Base-by-base conservation (phyloP, 106 monocot genomes). In the Dendrobium officinale region DNA sequence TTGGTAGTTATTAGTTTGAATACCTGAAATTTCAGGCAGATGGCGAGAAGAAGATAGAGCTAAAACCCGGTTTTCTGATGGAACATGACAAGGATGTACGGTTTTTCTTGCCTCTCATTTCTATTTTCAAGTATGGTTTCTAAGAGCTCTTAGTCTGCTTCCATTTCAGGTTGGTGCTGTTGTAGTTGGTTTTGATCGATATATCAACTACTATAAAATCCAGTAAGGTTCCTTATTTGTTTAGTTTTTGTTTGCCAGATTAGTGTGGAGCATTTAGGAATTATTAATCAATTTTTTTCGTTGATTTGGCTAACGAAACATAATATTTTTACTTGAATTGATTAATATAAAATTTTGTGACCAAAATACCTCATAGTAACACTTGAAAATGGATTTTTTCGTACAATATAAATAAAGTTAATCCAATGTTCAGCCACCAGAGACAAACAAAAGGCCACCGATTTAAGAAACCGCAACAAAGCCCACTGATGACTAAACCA, bases 131-230 rank as follows among this genome's bases (percentile, higher is more conserved):
- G 9, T 79, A 2, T 74, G 72, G 37, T 3, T 51, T 13, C 13
- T 10, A 4, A 74, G 37, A 9, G 0, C 56, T 82, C 47, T 55
- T 17, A 4, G 84, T 81, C 27, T 26, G 37, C 16, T 75, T 79
- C 26, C 9, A 75, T 78, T 81, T 82, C 81, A 98, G 97, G 94
- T 98, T 67, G 97, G 94, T 67, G 97, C 97, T 67, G 97, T 98
- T 84, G 94, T 98, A 26, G 97, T 98, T 79, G 97, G 97, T 70
- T 98, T 98, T 84, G 97, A 98, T 80, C 92, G 97, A 26, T 95
- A 98, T 74, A 83, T 98, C 61, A 98, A 98, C 80, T 98, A 98
- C 79, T 98, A 92, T 77, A 98, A 98, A 89, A 82, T 98, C 72
- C 97, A 98, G 97, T 98, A 92, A 87, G 92, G 83, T 82, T 66